Conservation (phyloP, 768 basidiomycete genomes). For the Amanita jacksonii region DNA sequence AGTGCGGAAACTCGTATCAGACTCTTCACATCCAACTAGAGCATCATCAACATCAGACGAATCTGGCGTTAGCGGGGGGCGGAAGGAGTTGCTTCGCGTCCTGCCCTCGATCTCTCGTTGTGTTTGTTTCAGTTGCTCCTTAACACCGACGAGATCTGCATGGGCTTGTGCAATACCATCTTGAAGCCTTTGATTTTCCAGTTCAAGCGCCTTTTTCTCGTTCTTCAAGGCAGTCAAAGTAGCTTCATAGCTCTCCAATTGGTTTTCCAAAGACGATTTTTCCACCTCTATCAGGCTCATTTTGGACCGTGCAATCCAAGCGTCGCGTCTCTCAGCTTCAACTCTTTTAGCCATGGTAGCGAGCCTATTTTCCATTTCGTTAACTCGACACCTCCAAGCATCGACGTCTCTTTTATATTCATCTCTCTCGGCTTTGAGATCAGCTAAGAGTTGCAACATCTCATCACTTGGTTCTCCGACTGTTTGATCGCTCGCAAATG, state of each 20-base stretch:
- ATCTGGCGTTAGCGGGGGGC: conserved; percentile 31
- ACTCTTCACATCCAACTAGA: conserved; percentile 51
- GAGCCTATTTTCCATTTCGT: conserved; percentile 65
- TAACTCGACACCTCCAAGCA: conserved; percentile 74
- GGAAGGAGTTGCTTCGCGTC: conserved; percentile 32
- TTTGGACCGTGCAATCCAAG: conserved; percentile 75
- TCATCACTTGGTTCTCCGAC: conserved; percentile 58
- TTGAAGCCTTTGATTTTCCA: conserved; percentile 19
- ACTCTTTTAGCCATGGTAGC: conserved; percentile 56
- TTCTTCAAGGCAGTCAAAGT: conserved; percentile 17
- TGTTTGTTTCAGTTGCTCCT: conserved; percentile 18
- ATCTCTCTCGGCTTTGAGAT: conserved; percentile 83
- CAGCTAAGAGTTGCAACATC: conserved; percentile 64
- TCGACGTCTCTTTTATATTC: conserved; percentile 83
- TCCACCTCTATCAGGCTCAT: conserved; percentile 58
- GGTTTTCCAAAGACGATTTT: conserved; percentile 46
- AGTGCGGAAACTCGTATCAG: conserved; percentile 36
- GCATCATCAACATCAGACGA: conserved; percentile 29
- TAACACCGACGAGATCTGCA: conserved; percentile 31
- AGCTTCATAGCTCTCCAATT: conserved; percentile 29
- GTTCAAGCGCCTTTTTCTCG: conserved; percentile 19
- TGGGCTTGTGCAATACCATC: conserved; percentile 29
- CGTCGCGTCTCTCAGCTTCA: conserved; percentile 73
- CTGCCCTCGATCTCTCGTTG: conserved; percentile 11
- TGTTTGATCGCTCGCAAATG: conserved; percentile 20